These are phyloP conservation scores for Paecilomyces niveus DNA, from an alignment of 2,329 filamentous ascomycete genomes.

Conservation along the genomic window DNA sequence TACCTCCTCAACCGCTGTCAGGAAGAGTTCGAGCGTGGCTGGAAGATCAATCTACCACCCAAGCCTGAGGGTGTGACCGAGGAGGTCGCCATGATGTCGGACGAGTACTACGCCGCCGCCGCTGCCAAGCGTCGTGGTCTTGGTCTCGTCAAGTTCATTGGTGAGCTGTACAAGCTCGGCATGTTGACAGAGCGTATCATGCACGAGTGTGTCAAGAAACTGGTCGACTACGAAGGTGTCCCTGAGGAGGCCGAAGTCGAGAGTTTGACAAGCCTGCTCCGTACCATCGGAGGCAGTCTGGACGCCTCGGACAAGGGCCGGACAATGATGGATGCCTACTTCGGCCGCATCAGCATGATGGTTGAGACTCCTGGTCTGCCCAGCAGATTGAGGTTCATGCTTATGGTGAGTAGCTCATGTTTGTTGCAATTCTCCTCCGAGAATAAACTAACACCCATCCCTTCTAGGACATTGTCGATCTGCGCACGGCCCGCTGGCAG, in stretches of 20 bases:
- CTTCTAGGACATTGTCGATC: slow-evolving; percentile 67
- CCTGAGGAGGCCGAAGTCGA: slow-evolving; percentile 96
- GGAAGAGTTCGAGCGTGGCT: slow-evolving; percentile 97
- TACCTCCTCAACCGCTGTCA: slow-evolving; percentile 98
- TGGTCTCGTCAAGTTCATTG: slow-evolving; percentile 97
- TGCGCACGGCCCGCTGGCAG: slow-evolving; percentile 69
- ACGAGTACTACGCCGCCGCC: slow-evolving; percentile 91
- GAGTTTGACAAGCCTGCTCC: slow-evolving; percentile 85
- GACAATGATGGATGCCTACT: slow-evolving; percentile 88
- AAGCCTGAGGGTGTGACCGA: slow-evolving; percentile 65
- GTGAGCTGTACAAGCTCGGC: slow-evolving; percentile 95
- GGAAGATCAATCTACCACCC: slow-evolving; percentile 79
- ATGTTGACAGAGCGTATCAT: slow-evolving; percentile 99
- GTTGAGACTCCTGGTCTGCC: slow-evolving; percentile 71
- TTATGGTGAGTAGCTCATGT: slow-evolving; percentile 52
- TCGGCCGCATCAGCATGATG: slow-evolving; percentile 77
- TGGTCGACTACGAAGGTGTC: slow-evolving; percentile 88
- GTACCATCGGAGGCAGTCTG: slow-evolving; percentile 83
- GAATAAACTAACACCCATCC: not conserved
- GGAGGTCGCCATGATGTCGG: slow-evolving; percentile 78
- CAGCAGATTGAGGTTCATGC: slow-evolving; percentile 91
- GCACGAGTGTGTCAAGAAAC: slow-evolving; percentile 97
- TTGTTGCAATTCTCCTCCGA: not conserved
- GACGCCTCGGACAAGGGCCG: slow-evolving; percentile 76
- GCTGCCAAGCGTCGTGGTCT: slow-evolving; percentile 95